These are phyloP conservation scores for Fraxinus pennsylvanica DNA, from an alignment of 257 asterid genomes.

Conservation along the genomic window DNA sequence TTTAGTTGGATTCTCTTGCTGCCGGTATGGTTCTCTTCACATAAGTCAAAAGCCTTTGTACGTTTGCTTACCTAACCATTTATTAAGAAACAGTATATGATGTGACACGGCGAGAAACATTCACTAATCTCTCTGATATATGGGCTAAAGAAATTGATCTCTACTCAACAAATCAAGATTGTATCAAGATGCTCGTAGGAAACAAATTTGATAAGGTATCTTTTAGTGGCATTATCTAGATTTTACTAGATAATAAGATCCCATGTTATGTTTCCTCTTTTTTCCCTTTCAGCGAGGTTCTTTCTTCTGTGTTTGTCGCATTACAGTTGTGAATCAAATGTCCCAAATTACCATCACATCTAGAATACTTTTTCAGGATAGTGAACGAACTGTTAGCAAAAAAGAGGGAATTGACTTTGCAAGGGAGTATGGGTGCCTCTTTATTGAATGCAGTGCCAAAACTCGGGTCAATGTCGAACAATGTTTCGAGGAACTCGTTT, in stretches of 20 bases:
- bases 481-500: slow-evolving; percentile 88
- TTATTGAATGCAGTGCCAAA: slow-evolving; percentile 96
- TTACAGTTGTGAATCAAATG: not conserved
- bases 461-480: slow-evolving; percentile 90
- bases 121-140: slow-evolving; percentile 78
- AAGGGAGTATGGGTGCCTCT: slow-evolving; percentile 83
- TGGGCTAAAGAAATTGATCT: slow-evolving; percentile 94
- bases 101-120: slow-evolving; percentile 84
- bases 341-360: not conserved
- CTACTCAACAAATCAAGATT: slow-evolving; percentile 82
- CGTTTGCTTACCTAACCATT: not conserved
- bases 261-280: not conserved
- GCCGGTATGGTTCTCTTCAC: slow-evolving; percentile 1
- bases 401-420: slow-evolving; percentile 87
- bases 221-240: not conserved
- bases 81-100: slow-evolving; percentile 65
- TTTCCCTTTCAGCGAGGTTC: not conserved
- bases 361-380: slow-evolving; percentile 51
- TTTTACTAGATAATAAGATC: not conserved
- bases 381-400: slow-evolving; percentile 86
- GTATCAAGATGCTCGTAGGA: slow-evolving; percentile 95
- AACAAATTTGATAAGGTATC: slow-evolving; percentile 78
- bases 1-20: slow-evolving; percentile 18
- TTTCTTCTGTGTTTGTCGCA: not conserved
- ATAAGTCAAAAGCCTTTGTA: not conserved